Conservation (phyloP, 805 yeast genomes). For the Yamadazyma paraphyllophila region DNA sequence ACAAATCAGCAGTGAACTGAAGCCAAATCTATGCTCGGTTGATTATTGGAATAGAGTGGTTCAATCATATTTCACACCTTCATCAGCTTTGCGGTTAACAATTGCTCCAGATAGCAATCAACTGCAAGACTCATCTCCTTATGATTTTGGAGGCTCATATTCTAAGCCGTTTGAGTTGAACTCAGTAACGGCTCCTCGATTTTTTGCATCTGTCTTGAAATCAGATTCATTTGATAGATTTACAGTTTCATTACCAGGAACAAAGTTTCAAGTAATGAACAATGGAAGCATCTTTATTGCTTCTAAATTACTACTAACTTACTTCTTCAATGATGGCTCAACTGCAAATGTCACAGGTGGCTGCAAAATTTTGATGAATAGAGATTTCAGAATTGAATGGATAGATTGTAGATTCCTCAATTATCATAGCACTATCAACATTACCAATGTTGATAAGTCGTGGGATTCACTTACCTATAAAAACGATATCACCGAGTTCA, state of each 20-base stretch:
- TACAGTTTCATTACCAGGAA: conserved; percentile 32
- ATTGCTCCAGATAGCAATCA: conserved; percentile 15
- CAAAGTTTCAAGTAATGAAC: conserved; percentile 39
- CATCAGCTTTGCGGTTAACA: conserved; percentile 29
- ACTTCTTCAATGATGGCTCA: conserved; percentile 66
- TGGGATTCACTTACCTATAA: conserved; percentile 7
- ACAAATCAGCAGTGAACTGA: conserved; percentile 33
- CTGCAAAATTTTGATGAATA: conserved; percentile 59
- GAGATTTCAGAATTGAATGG: conserved; percentile 68
- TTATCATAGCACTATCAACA: conserved; percentile 25
- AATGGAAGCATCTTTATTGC: conserved; percentile 38
- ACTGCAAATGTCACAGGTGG: conserved; percentile 61
- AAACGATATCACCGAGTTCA: conserved; percentile 11
- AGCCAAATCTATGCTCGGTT: conserved; percentile 24
- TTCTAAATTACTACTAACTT: conserved; percentile 26
- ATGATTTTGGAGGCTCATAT: conserved; percentile 1
- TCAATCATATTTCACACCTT: conserved; percentile 31
- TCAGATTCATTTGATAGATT: conserved; percentile 38
- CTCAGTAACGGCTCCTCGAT: conserved; percentile 62
- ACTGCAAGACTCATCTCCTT: neutral
- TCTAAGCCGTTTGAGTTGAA: conserved; percentile 58
- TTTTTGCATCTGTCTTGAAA: conserved; percentile 50
- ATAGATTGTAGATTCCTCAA: conserved; percentile 50
- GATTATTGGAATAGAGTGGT: conserved; percentile 39
- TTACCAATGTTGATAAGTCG: conserved; percentile 6